Evolutionary conservation across 106 monocot genomes (phyloP).

Genomic region (Dioscorea alata): DNA sequence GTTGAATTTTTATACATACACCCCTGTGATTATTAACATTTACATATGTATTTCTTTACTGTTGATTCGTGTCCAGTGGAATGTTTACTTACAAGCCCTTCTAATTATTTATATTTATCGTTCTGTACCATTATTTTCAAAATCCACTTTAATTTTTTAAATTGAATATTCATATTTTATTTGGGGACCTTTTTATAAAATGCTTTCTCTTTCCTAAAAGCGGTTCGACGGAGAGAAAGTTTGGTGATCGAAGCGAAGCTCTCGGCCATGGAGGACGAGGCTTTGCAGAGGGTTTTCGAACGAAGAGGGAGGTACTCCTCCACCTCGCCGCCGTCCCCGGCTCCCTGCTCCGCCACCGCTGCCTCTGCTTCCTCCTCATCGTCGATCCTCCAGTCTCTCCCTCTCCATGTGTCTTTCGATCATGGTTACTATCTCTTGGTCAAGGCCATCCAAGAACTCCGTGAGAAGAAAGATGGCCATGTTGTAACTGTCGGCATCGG

Average conservation of each 20-base stretch:
- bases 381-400: conserved; percentile 93
- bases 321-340: conserved; percentile 8
- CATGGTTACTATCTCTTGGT: conserved; percentile 93
- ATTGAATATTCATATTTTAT: too few species aligned
- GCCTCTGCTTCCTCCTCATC: conserved; percentile 48
- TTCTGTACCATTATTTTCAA: too few species aligned
- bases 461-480: conserved; percentile 78
- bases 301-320: conserved; percentile 32
- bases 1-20: too few species aligned
- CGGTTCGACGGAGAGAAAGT: too few species aligned
- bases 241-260: neutral
- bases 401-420: conserved; percentile 97
- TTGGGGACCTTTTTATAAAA: too few species aligned
- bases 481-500: conserved; percentile 88
- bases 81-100: too few species aligned
- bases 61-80: too few species aligned
- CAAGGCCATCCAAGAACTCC: conserved; percentile 92
- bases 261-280: conserved; percentile 53
- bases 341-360: conserved; percentile 22
- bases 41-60: too few species aligned
- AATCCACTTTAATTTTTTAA: too few species aligned
- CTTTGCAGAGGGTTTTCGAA: conserved; percentile 52
- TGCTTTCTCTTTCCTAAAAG: too few species aligned
- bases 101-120: too few species aligned
- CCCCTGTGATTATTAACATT: too few species aligned